A percentile compares a stretch with the other conserved stretches of the same genome.
phyloP scores from a whole-genome alignment of 1,139 yeast species.

The Protomyces macrosporus region DNA sequence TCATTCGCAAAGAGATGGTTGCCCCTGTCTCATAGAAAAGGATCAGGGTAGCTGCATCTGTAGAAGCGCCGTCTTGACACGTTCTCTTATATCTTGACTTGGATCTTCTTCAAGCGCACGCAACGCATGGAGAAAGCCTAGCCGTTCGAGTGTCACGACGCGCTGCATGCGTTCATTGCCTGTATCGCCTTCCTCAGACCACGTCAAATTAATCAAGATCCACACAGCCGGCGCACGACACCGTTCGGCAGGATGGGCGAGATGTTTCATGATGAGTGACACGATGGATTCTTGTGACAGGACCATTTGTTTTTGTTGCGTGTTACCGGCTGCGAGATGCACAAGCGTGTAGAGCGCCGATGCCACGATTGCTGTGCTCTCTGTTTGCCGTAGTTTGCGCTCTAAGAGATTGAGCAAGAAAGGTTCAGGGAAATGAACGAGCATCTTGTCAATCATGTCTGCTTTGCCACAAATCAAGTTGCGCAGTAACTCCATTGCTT shows the following conservation, averaged over 20 bases:
- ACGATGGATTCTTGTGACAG: slow-evolving; percentile 45
- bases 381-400: slow-evolving; percentile 37
- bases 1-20: slow-evolving; percentile 22
- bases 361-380: slow-evolving; percentile 41
- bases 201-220: slow-evolving; percentile 55
- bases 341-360: slow-evolving; percentile 53
- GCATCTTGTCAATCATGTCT: slow-evolving; percentile 38
- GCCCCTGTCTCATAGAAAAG: neutral
- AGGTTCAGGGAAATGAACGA: neutral
- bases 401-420: neutral
- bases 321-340: slow-evolving; percentile 54
- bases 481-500: slow-evolving; percentile 65
- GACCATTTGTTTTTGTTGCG: slow-evolving; percentile 46
- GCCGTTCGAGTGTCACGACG: slow-evolving; percentile 36
- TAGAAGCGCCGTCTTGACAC: slow-evolving; percentile 47
- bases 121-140: slow-evolving; percentile 44
- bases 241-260: slow-evolving; percentile 41
- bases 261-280: slow-evolving; percentile 39
- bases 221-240: slow-evolving; percentile 55
- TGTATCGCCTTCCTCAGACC: slow-evolving; percentile 42
- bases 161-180: slow-evolving; percentile 23
- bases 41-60: slow-evolving; percentile 33
- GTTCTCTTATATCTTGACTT: slow-evolving; percentile 47
- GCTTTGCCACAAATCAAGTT: slow-evolving; percentile 67
- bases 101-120: slow-evolving; percentile 39